Evolutionary conservation across 2,329 filamentous ascomycete genomes (phyloP).

Genomic region (Colletotrichum theobromicola): DNA sequence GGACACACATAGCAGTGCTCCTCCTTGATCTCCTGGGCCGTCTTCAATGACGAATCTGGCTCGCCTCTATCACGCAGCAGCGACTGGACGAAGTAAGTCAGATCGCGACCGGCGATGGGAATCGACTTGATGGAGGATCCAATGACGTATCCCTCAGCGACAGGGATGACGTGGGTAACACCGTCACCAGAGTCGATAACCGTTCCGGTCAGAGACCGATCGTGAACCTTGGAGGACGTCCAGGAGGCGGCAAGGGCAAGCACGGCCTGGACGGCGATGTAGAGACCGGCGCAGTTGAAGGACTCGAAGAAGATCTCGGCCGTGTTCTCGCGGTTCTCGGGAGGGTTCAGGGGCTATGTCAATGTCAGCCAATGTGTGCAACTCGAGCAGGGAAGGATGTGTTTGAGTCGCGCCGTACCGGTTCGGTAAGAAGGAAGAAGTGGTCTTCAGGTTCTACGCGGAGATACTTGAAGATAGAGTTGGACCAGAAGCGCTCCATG

Average conservation of each 20-base stretch:
- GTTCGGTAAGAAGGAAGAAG: slow-evolving; percentile 97
- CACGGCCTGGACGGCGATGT: slow-evolving; percentile 98
- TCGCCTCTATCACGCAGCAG: slow-evolving; percentile 95
- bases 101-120: slow-evolving; percentile 95
- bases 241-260: slow-evolving; percentile 95
- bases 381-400: background rate
- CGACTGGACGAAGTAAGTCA: slow-evolving; percentile 98
- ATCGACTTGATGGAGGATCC: slow-evolving; percentile 99
- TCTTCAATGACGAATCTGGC: slow-evolving; percentile 95
- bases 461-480: slow-evolving; percentile 99
- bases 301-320: slow-evolving; percentile 99
- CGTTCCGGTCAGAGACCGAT: slow-evolving; percentile 93
- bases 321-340: slow-evolving; percentile 98
- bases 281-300: slow-evolving; percentile 98
- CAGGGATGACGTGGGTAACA: slow-evolving; percentile 98
- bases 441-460: slow-evolving; percentile 98
- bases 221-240: slow-evolving; percentile 98
- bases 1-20: slow-evolving; percentile 98
- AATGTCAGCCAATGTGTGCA: slow-evolving; percentile 11
- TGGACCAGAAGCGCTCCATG: slow-evolving; percentile 99
- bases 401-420: slow-evolving; percentile 61
- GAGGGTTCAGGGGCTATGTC: slow-evolving; percentile 87
- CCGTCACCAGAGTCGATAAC: slow-evolving; percentile 99
- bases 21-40: slow-evolving; percentile 97
- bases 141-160: slow-evolving; percentile 98